Conservation (phyloP, 768 basidiomycete species). For the Suillus lakei region DNA sequence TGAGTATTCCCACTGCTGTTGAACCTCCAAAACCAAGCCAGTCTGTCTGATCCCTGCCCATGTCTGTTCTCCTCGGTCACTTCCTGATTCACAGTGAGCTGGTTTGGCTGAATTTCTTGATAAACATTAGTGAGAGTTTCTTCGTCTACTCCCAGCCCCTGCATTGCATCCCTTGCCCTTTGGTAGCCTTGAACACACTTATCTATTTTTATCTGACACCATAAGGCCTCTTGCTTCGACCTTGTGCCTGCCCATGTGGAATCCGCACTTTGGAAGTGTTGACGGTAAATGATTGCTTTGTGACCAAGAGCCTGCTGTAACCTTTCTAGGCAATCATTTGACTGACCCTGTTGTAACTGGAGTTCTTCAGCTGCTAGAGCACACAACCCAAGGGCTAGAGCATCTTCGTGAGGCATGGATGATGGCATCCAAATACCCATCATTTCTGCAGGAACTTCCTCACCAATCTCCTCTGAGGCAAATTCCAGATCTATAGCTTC, state of each 20-base stretch:
- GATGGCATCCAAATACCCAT: slow-evolving; percentile 14
- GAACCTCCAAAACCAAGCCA: no score
- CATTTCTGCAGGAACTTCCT: slow-evolving; percentile 2
- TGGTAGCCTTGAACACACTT: slow-evolving; percentile 3
- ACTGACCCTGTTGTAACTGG: slow-evolving; percentile 9
- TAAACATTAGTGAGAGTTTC: not conserved
- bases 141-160: not conserved
- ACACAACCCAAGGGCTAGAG: slow-evolving; percentile 1
- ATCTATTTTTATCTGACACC: slow-evolving; percentile 1
- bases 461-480: not conserved
- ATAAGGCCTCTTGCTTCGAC: slow-evolving; percentile 3
- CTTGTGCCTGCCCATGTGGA: slow-evolving; percentile 6
- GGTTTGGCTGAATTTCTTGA: not conserved
- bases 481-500: slow-evolving; percentile 1
- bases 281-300: slow-evolving; percentile 9
- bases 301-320: slow-evolving; percentile 1
- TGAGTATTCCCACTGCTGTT: no score
- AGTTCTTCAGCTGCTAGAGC: slow-evolving; percentile 6
- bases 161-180: slow-evolving; percentile 1
- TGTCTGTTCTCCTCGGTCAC: no score
- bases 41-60: no score
- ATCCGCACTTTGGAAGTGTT: slow-evolving; percentile 9
- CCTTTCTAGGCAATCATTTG: slow-evolving; percentile 10
- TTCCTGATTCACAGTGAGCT: no score
- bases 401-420: not conserved